A percentile compares a stretch with the other conserved stretches of the same genome.
Evolutionary conservation across 2,329 filamentous ascomycete species (phyloP).

Genomic region (Ophiostoma piceae): DNA sequence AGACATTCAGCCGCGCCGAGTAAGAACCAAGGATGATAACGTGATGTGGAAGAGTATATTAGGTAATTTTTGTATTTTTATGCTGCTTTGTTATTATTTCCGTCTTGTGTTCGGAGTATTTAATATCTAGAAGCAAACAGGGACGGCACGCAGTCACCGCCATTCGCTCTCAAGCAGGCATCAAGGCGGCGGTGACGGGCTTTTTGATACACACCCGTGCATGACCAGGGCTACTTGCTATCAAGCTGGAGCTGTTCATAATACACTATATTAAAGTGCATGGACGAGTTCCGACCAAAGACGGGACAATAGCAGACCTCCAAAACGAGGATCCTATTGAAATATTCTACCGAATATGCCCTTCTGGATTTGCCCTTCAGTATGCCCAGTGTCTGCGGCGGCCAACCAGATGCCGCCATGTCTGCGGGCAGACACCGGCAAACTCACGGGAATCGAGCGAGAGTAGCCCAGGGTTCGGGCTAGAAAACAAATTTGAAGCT

Average conservation of each 20-base stretch:
- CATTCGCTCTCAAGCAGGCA: background rate
- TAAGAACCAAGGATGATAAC: background rate
- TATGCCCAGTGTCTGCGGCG: background rate
- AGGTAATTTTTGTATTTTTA: no score
- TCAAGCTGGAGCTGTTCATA: background rate
- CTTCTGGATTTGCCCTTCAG: background rate
- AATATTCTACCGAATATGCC: background rate
- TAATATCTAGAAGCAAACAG: background rate
- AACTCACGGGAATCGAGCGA: background rate
- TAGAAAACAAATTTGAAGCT: background rate
- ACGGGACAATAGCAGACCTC: background rate
- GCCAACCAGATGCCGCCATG: slow-evolving; percentile 9
- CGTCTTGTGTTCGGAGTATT: no score
- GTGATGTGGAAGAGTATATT: background rate
- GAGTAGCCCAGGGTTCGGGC: background rate
- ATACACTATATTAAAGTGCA: background rate
- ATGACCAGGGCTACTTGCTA: background rate
- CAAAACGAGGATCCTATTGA: background rate
- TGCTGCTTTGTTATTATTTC: no score
- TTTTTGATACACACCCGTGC: background rate
- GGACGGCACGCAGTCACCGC: slow-evolving; percentile 6
- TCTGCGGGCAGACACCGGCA: background rate
- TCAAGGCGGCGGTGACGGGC: background rate
- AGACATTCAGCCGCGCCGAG: slow-evolving; percentile 4
- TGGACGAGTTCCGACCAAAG: background rate